phyloP scores from a whole-genome alignment of 441 rosid species.

The Pelargonium myrrhifolium region DNA sequence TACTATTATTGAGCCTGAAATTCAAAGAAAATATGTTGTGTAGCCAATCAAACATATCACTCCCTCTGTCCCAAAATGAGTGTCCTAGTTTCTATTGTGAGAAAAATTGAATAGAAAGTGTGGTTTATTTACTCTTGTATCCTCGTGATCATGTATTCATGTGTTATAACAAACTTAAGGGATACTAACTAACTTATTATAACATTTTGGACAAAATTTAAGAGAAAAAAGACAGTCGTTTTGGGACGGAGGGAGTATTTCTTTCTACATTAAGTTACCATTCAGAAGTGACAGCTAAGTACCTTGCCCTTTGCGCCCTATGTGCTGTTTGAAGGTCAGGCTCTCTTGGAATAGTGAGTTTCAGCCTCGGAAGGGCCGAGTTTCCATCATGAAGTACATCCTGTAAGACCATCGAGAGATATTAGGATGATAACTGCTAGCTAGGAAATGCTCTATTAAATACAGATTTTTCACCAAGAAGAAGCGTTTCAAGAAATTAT shows the following conservation, averaged over 20 bases:
- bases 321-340: slow-evolving; percentile 82
- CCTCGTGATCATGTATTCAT: no score
- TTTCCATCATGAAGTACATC: slow-evolving; percentile 37
- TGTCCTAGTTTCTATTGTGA: no score
- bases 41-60: background rate
- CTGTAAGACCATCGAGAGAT: slow-evolving; percentile 32
- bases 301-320: slow-evolving; percentile 79
- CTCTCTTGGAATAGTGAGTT: slow-evolving; percentile 78
- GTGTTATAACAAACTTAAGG: no score
- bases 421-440: background rate
- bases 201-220: no score
- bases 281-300: slow-evolving; percentile 14
- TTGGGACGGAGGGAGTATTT: no score
- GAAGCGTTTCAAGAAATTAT: no score
- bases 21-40: slow-evolving; percentile 15
- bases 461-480: no score
- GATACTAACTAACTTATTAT: no score
- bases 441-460: background rate
- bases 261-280: background rate
- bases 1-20: slow-evolving; percentile 56
- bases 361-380: slow-evolving; percentile 33
- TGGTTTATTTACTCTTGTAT: no score
- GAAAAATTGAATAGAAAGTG: no score
- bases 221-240: no score
- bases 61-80: no score